Evolutionary conservation across 202 grass and related monocot genomes (phyloP), one percentile per base, ranked within the genome.

Genomic region (Schoenoplectus tabernaemontani): DNA sequence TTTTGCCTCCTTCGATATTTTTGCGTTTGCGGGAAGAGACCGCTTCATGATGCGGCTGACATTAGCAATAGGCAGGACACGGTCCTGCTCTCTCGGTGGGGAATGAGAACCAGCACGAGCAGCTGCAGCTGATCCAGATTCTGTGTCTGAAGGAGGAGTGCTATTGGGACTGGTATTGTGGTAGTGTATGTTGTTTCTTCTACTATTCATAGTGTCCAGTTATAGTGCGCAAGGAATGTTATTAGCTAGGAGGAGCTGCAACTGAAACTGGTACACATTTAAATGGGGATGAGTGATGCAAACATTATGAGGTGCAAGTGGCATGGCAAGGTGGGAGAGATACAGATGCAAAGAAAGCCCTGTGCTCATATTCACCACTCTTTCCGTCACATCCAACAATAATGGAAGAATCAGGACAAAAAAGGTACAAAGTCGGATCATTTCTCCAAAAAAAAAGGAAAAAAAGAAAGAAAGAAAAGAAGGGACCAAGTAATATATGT

Each of bases 31-130:
- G 4, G 91, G 88, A 23, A 93, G 91, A 10, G 91, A 84, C 2
- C 75, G 53, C 78, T 93, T 93, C 92, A 95, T 95, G 87, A 95
- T 91, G 80, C 92, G 89, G 72, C 89, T 89, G 34, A 91, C 92
- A 89, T 95, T 95, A 11, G 92, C 92, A 80, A 95, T 95, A 1
- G 92, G 92, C 19, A 95, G 73, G 92, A 95, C 87, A 47, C 92
- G 72, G 85, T 91, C 92, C 57, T 91, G 92, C 43, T 95, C 92
- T 61, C 88, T 93, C 4, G 77, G 76, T 43, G 88, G 88, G 68
- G 91, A 93, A 48, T 92, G 82, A 9, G 78, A 79, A 26, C 88
- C 75, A 1, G 53, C 39, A 0, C 68, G 56, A 0, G 60, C 75
- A 9, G 85, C 78, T 1, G 70, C n/a, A n/a, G n/a, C n/a, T n/a